Percentiles rank a stretch among this genome's conserved stretches.
phyloP scores from a whole-genome alignment of 2,329 filamentous ascomycete genomes.

The Pseudogymnoascus sp. region DNA sequence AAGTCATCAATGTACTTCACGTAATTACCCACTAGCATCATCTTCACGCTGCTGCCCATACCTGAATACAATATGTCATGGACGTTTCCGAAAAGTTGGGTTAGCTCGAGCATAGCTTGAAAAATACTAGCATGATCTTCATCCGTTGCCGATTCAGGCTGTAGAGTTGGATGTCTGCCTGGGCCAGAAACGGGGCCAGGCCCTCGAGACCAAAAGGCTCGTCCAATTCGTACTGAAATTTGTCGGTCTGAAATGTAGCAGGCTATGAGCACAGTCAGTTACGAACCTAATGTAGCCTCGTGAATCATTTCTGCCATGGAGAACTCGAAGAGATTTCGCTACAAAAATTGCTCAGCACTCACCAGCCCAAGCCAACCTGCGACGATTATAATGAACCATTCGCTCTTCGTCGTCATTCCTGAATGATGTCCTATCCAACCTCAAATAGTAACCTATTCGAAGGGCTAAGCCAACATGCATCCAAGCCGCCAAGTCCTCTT shows the following conservation, averaged over 20 bases:
- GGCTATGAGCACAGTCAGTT: constrained; percentile 25
- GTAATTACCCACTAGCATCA: constrained; percentile 64
- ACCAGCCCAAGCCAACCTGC: constrained; percentile 61
- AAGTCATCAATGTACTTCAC: constrained; percentile 72
- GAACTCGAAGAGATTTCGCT: background rate
- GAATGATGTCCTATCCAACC: constrained; percentile 61
- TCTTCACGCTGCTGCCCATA: constrained; percentile 59
- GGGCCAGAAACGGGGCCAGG: constrained; percentile 58
- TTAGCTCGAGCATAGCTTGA: constrained; percentile 64
- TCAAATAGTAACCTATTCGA: constrained; percentile 62
- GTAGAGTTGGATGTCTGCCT: constrained; percentile 45
- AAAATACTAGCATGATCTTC: constrained; percentile 64
- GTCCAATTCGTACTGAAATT: constrained; percentile 63
- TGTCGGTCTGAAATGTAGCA: constrained; percentile 57
- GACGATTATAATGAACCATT: constrained; percentile 52
- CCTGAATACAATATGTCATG: constrained; percentile 69
- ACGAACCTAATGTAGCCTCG: background rate
- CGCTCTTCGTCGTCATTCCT: constrained; percentile 52
- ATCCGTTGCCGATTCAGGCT: constrained; percentile 48
- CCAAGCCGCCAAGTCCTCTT: constrained; percentile 69
- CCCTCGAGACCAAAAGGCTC: constrained; percentile 67
- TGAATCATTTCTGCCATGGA: background rate
- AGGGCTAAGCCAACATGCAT: constrained; percentile 68
- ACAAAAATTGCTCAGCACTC: constrained; percentile 23
- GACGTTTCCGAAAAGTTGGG: constrained; percentile 65